A percentile compares a stretch with the other conserved stretches of the same genome.
Evolutionary conservation across 2,329 filamentous ascomycete species (phyloP).

Genomic region (Scedosporium apiospermum): DNA sequence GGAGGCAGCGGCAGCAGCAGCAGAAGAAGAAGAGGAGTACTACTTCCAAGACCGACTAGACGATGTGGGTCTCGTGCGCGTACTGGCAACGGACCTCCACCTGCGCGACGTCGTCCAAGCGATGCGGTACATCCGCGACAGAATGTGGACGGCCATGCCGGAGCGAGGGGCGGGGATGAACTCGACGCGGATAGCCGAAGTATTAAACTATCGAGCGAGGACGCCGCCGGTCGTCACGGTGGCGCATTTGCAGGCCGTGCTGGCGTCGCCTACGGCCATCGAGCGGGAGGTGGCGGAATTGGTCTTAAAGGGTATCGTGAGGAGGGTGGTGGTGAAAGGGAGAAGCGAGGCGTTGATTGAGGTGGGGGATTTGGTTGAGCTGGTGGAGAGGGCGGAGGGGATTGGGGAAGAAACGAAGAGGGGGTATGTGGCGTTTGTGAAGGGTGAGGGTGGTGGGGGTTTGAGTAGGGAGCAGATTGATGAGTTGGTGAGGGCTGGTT

Average conservation of each 20-base stretch:
- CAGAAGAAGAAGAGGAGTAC: conserved; percentile 16
- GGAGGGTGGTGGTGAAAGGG: conserved; percentile 51
- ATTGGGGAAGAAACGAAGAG: conserved; percentile 34
- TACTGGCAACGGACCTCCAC: conserved; percentile 44
- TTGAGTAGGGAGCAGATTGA: conserved; percentile 40
- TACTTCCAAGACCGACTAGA: conserved; percentile 38
- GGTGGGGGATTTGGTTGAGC: conserved; percentile 41
- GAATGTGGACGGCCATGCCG: conserved; percentile 58
- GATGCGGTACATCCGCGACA: conserved; percentile 48
- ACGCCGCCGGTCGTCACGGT: conserved; percentile 57
- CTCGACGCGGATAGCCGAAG: conserved; percentile 51
- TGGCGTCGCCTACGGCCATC: conserved; percentile 51
- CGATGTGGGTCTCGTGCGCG: conserved; percentile 47
- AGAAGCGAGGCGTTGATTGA: conserved; percentile 58
- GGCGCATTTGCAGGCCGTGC: conserved; percentile 56
- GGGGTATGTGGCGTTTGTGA: conserved; percentile 43
- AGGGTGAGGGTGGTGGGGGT: conserved; percentile 26
- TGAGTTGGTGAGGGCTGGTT: conserved; percentile 54
- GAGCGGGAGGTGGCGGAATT: conserved; percentile 61
- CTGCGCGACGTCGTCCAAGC: conserved; percentile 56
- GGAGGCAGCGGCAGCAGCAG: conserved; percentile 4
- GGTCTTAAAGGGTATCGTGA: conserved; percentile 43
- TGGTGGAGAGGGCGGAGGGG: conserved; percentile 26
- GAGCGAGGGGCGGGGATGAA: conserved; percentile 49
- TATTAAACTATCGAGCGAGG: conserved; percentile 49